Conservation (phyloP, 2,329 filamentous ascomycete species). For the Dactylellina sp. region DNA sequence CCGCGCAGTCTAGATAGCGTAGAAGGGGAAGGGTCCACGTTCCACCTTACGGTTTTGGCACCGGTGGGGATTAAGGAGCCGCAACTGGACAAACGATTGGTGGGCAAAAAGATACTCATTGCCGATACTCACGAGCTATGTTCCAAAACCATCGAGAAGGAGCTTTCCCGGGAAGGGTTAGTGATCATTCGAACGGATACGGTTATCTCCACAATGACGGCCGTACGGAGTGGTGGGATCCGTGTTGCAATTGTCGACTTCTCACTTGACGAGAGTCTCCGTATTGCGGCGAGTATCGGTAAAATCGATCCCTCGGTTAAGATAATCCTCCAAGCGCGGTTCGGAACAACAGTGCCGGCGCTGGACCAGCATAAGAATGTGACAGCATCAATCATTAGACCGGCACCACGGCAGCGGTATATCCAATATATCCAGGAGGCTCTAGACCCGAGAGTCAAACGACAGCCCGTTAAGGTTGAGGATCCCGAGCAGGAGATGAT, state of each 20-base stretch:
- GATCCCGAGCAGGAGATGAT: conserved; percentile 60
- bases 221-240: conserved; percentile 57
- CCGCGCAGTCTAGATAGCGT: conserved; percentile 82
- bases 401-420: conserved; percentile 59
- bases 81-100: conserved; percentile 59
- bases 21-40: conserved; percentile 89
- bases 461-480: conserved; percentile 56
- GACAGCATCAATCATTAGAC: conserved; percentile 59
- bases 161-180: conserved; percentile 60
- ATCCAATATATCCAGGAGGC: conserved; percentile 60
- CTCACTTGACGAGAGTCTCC: conserved; percentile 59
- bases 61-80: conserved; percentile 58
- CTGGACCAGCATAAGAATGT: conserved; percentile 58
- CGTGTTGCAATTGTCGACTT: conserved; percentile 60
- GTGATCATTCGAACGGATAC: conserved; percentile 57
- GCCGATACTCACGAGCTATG: conserved; percentile 61
- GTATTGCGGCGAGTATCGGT: conserved; percentile 58
- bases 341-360: conserved; percentile 59
- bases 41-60: conserved; percentile 80
- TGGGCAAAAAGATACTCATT: conserved; percentile 60
- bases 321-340: conserved; percentile 60
- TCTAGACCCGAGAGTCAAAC: conserved; percentile 56
- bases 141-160: conserved; percentile 60
- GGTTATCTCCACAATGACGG: conserved; percentile 57
- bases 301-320: conserved; percentile 59